Evolutionary conservation across 148 eudicot genomes (phyloP), one percentile per base, ranked within the genome.

Genomic region (Nyssa sinensis): DNA sequence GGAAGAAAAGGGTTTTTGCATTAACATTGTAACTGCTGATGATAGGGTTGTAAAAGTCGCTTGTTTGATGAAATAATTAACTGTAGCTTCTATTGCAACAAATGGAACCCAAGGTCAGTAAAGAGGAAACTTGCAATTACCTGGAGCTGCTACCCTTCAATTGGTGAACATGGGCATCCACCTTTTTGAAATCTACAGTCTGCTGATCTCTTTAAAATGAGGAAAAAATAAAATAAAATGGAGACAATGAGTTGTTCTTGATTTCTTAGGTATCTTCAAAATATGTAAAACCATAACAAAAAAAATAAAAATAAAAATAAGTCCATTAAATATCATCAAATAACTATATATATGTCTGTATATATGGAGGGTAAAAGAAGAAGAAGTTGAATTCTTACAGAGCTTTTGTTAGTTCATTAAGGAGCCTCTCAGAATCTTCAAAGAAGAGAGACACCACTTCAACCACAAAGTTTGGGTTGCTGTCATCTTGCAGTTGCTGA

Each of bases 141-240:
- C 98, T 93, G 69, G 98, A 89, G 70, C 98, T 93, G 79, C 98
- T 93, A 27, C 98, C 98, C 73, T 91, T 93, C 75, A 93, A 79
- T 71, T 91, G 93, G 76, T 93, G 98, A 60, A 93, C 91, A 83
- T 85, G 82, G 8, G 89, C 84, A 82, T 91, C 93, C 67, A 93
- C 81, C 82, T 74, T 87, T 79, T 78, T 84, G 69, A 83, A 93
- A 72, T 93, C 98, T 61, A 93, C 93, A 79, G 67, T 74, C 30
- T 80, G 81, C 64, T 93, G 88, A 32, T 81, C 80, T 74, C 98
- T 93, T 59, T 49, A 75, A 77, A 75, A 14, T 5, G 23, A 33
- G 16, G 19, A 41, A 37, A 59, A 61, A 69, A 33, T 3, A n/a
- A n/a, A n/a, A n/a, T n/a, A n/a, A n/a, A n/a, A n/a, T n/a, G n/a